Base-by-base conservation (phyloP, 148 eudicot species). In the Polygonum aviculare region DNA sequence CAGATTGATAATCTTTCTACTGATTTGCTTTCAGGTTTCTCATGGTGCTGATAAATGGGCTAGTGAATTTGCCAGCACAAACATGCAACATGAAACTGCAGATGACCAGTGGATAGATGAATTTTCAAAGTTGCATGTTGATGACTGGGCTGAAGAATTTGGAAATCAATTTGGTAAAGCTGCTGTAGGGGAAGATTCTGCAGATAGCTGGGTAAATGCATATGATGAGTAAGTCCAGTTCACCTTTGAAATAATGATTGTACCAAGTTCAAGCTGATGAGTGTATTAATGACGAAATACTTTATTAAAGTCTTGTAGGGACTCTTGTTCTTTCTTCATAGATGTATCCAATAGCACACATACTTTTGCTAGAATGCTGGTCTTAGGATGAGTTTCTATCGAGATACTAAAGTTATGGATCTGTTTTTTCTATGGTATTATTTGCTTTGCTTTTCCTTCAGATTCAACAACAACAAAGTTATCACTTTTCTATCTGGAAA, bases 91-190 rank as follows among this genome's bases (percentile, higher is more conserved):
- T 51, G 83, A 83, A 70, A 48, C 80, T 51, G 79, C 77, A 78
- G 88, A 86, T 76, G 94, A 90, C 74, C 87, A 88, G 81, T 93
- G 99, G 98, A 96, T 88, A 35, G 86, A 82, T 87, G 97, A 92
- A 78, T 95, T 95, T 83, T 87, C 96, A 35, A 95, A 89, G 80
- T 77, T 93, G 78, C 74, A 95, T 81, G 94, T 92, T 59, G 84
- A 92, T 74, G 99, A 91, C 81, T 95, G 99, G 99, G 93, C 75
- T 2, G 99, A 93, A 51, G 99, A 95, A 82, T 95, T 90, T 84
- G 97, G 88, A 83, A 80, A 83, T 51, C 96, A 92, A 80, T 80
- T 92, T 78, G 92, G 90, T 73, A 85, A 87, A 79, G 91, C 91
- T 78, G 83, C 81, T 71, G 26, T 87, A 45, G 91, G 89, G 73